phyloP scores from a whole-genome alignment of 345 rosid species.

The Hibiscus tridactylites region DNA sequence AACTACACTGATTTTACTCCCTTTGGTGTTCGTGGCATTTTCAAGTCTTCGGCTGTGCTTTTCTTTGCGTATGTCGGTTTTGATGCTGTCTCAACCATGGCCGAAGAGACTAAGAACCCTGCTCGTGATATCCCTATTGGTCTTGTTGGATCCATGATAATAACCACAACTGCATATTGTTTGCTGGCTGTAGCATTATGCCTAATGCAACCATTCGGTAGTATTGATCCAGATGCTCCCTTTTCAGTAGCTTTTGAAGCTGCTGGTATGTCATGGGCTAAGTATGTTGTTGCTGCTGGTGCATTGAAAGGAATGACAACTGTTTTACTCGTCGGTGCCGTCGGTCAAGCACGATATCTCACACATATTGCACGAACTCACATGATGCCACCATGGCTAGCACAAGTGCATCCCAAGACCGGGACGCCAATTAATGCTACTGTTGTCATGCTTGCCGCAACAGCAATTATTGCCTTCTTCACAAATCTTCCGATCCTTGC shows the following conservation, averaged over 20 bases:
- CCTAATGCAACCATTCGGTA: slow-evolving; percentile 46
- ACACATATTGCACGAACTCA: slow-evolving; percentile 87
- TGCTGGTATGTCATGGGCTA: slow-evolving; percentile 78
- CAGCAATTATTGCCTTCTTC: slow-evolving; percentile 66
- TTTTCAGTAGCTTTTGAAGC: slow-evolving; percentile 67
- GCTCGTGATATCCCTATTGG: slow-evolving; percentile 38
- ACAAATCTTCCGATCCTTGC: slow-evolving; percentile 50
- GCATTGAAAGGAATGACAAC: slow-evolving; percentile 90
- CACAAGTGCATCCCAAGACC: slow-evolving; percentile 47
- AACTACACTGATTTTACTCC: slow-evolving; percentile 51
- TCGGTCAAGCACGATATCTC: slow-evolving; percentile 80
- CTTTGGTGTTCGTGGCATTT: slow-evolving; percentile 44
- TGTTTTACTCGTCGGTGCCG: slow-evolving; percentile 55
- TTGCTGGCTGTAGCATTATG: slow-evolving; percentile 48
- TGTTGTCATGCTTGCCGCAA: slow-evolving; percentile 44
- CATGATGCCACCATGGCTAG: slow-evolving; percentile 90
- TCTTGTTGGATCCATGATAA: slow-evolving; percentile 62
- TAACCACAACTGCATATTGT: slow-evolving; percentile 51
- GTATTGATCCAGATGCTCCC: slow-evolving; percentile 52
- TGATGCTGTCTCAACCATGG: slow-evolving; percentile 89
- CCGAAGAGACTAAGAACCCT: slow-evolving; percentile 85
- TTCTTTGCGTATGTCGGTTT: slow-evolving; percentile 41
- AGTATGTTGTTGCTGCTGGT: slow-evolving; percentile 68
- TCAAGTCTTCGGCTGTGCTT: slow-evolving; percentile 42
- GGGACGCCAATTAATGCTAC: slow-evolving; percentile 82